A percentile compares a stretch with the other conserved stretches of the same genome.
These are phyloP conservation scores for Ciborinia camelliae DNA, from an alignment of 2,329 filamentous ascomycete genomes.

Conservation along the genomic window DNA sequence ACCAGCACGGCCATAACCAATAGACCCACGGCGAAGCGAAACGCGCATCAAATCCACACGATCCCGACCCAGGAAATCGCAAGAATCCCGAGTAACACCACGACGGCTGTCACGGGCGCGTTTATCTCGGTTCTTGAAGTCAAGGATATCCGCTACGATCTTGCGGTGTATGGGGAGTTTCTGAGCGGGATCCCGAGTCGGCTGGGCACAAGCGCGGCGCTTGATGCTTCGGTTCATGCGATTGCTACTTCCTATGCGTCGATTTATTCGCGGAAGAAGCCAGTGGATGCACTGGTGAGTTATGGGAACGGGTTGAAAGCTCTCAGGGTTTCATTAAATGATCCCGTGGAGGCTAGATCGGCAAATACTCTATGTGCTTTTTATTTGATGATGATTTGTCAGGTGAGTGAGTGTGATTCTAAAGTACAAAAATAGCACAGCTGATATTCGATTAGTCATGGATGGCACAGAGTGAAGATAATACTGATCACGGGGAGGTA, in stretches of 20 bases:
- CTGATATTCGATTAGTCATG: background rate
- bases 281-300: background rate
- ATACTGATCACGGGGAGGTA: background rate
- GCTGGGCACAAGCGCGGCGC: background rate
- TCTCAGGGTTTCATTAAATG: slow-evolving; percentile 1
- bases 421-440: too few relatives aligned
- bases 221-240: slow-evolving; percentile 3
- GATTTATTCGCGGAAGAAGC: background rate
- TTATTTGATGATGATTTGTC: slow-evolving; percentile 17
- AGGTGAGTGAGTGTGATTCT: background rate
- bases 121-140: slow-evolving; percentile 1
- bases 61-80: background rate
- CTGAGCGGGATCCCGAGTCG: background rate
- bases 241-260: background rate
- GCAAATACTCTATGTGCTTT: slow-evolving; percentile 14
- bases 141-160: slow-evolving; percentile 1
- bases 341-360: background rate
- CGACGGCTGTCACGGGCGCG: background rate
- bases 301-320: background rate
- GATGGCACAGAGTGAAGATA: slow-evolving; percentile 1
- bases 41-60: background rate
- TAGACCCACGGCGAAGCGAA: background rate
- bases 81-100: background rate
- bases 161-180: background rate
- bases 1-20: background rate